Evolutionary conservation across 2,329 filamentous ascomycete genomes (phyloP).

Genomic region (Metarhizium brunneum): DNA sequence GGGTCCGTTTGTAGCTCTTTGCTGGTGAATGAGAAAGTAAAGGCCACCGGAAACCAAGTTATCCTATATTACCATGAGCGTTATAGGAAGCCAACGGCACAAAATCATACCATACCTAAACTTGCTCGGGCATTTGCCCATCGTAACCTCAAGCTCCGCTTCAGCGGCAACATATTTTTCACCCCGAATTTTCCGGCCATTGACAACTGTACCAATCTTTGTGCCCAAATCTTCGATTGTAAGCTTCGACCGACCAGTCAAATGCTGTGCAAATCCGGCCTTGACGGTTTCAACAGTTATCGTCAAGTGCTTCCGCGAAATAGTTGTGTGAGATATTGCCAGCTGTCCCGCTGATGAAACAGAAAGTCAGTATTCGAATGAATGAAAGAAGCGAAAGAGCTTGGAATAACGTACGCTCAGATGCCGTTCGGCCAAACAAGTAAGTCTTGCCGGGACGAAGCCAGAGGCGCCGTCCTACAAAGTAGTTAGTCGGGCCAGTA

Average conservation of each 20-base stretch:
- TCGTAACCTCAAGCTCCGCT: conserved; percentile 50
- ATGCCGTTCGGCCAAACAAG: conserved; percentile 71
- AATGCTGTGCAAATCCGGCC: conserved; percentile 55
- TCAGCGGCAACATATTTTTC: conserved; percentile 44
- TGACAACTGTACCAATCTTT: conserved; percentile 72
- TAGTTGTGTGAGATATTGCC: conserved; percentile 67
- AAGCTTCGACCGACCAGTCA: conserved; percentile 58
- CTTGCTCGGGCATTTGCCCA: conserved; percentile 60
- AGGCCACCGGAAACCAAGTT: conserved; percentile 69
- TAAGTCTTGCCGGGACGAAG: conserved; percentile 77
- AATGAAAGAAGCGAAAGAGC: not conserved
- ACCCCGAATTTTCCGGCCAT: conserved; percentile 62
- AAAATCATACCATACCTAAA: conserved; percentile 39
- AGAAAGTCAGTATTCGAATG: not conserved
- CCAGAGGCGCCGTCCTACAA: conserved; percentile 54
- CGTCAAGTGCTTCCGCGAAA: conserved; percentile 82
- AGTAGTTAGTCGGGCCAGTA: conserved; percentile 5
- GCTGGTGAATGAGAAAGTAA: conserved; percentile 63
- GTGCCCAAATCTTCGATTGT: conserved; percentile 73
- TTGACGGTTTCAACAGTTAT: conserved; percentile 60
- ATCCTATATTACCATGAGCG: conserved; percentile 39
- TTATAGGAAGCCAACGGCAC: not conserved
- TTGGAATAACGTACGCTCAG: conserved; percentile 42
- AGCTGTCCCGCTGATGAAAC: conserved; percentile 48
- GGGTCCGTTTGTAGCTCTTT: conserved; percentile 61